phyloP scores from a whole-genome alignment of 1,139 yeast genomes.

The Lodderomyces metapsilosis region DNA sequence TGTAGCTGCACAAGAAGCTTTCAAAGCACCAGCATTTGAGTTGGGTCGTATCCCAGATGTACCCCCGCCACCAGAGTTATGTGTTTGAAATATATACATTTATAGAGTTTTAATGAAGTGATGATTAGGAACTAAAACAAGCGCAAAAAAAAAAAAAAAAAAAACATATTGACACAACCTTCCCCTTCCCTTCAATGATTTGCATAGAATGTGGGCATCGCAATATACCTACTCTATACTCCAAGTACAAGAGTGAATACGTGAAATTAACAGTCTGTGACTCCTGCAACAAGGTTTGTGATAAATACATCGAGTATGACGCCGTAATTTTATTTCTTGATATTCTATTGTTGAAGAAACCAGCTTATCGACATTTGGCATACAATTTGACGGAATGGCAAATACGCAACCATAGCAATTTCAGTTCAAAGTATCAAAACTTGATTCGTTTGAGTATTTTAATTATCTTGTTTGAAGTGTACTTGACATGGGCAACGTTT shows the following conservation, averaged over 20 bases:
- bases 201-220: constrained; percentile 83
- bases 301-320: constrained; percentile 90
- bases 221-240: constrained; percentile 59
- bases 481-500: constrained; percentile 87
- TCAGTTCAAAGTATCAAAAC: constrained; percentile 18
- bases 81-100: background rate
- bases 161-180: background rate
- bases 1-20: constrained; percentile 45
- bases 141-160: constrained; percentile 1
- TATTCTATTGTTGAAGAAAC: constrained; percentile 75
- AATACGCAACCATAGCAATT: background rate
- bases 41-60: constrained; percentile 76
- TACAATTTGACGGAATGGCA: constrained; percentile 60
- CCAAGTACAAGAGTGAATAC: constrained; percentile 73
- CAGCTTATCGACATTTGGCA: constrained; percentile 86
- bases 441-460: constrained; percentile 56
- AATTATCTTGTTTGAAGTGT: constrained; percentile 82
- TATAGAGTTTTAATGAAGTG: background rate
- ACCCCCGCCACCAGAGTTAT: constrained; percentile 62
- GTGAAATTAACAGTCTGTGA: constrained; percentile 79
- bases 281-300: constrained; percentile 72
- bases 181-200: constrained; percentile 49
- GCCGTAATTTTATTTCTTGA: constrained; percentile 82
- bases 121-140: background rate
- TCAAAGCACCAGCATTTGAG: constrained; percentile 49